A percentile compares a stretch with the other conserved stretches of the same genome.
phyloP scores from a whole-genome alignment of 2,329 filamentous ascomycete species.

The Pseudogymnoascus sp. region DNA sequence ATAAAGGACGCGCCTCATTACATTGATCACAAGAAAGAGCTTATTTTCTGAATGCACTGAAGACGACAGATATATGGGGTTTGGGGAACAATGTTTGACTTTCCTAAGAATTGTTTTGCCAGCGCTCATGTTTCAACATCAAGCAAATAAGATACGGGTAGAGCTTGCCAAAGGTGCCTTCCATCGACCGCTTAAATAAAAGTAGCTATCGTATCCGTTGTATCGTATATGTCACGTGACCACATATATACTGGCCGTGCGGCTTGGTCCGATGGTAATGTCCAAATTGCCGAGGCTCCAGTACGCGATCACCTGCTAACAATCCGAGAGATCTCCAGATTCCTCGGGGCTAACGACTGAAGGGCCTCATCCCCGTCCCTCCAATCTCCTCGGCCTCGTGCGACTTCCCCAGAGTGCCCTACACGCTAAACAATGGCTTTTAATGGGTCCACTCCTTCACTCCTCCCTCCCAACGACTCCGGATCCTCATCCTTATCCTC shows the following conservation, averaged over 20 bases:
- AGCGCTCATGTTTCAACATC: neutral
- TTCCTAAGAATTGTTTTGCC: neutral
- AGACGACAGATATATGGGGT: neutral
- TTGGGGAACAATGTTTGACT: neutral
- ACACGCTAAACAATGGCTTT: slow-evolving; percentile 21
- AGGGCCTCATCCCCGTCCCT: slow-evolving; percentile 10
- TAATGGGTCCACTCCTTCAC: slow-evolving; percentile 23
- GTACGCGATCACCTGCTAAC: slow-evolving; percentile 6
- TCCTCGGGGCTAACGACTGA: slow-evolving; percentile 2
- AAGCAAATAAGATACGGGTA: neutral
- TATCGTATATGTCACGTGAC: neutral
- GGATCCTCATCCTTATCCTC: slow-evolving; percentile 34
- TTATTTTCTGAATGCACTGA: neutral
- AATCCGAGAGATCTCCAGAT: slow-evolving; percentile 6
- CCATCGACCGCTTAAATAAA: neutral
- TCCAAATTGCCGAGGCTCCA: slow-evolving; percentile 5
- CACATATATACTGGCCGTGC: neutral
- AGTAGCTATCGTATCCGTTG: neutral
- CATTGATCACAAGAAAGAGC: neutral
- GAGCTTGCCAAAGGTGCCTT: neutral
- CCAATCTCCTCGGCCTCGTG: slow-evolving; percentile 11
- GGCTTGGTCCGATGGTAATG: neutral
- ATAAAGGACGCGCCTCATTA: neutral
- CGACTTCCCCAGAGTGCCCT: slow-evolving; percentile 10
- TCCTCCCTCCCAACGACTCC: slow-evolving; percentile 18